A percentile compares a stretch with the other conserved stretches of the same genome.
phyloP scores from a whole-genome alignment of 2,329 filamentous ascomycete genomes.

The Colletotrichum sp. region DNA sequence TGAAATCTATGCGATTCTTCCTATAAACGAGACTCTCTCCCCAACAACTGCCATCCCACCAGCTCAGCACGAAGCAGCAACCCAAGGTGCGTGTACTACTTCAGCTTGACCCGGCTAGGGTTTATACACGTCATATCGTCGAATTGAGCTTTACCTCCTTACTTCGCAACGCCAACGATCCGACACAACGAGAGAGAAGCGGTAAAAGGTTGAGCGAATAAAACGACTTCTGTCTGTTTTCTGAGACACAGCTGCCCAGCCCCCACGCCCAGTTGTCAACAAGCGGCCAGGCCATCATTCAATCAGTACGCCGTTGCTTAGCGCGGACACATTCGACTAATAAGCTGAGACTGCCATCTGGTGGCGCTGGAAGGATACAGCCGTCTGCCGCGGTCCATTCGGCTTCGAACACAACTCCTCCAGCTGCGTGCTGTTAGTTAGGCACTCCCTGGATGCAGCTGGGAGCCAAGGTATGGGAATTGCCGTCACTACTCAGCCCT shows the following conservation, averaged over 20 bases:
- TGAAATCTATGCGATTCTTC: background rate
- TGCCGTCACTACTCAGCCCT: background rate
- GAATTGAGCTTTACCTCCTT: background rate
- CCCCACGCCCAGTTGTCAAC: slow-evolving; percentile 15
- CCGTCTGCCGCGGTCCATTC: slow-evolving; percentile 19
- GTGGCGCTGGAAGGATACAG: slow-evolving; percentile 19
- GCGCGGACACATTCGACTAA: slow-evolving; percentile 3
- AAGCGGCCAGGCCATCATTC: background rate
- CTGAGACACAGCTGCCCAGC: slow-evolving; percentile 16
- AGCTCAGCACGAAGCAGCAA: background rate
- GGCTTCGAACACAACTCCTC: slow-evolving; percentile 6
- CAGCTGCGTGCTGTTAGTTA: background rate
- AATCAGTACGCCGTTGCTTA: background rate
- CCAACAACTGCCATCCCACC: background rate
- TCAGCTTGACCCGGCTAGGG: background rate
- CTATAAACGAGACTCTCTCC: slow-evolving; percentile 8
- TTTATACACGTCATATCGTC: background rate
- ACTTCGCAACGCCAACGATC: background rate
- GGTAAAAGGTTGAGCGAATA: slow-evolving; percentile 7
- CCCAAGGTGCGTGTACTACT: background rate
- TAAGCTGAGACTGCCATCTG: slow-evolving; percentile 7
- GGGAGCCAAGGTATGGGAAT: background rate
- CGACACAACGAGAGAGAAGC: background rate
- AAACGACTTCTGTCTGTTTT: background rate
- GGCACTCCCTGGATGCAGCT: background rate